phyloP scores from a whole-genome alignment of 75 land plant species.

The Pinus tabuliformis region DNA sequence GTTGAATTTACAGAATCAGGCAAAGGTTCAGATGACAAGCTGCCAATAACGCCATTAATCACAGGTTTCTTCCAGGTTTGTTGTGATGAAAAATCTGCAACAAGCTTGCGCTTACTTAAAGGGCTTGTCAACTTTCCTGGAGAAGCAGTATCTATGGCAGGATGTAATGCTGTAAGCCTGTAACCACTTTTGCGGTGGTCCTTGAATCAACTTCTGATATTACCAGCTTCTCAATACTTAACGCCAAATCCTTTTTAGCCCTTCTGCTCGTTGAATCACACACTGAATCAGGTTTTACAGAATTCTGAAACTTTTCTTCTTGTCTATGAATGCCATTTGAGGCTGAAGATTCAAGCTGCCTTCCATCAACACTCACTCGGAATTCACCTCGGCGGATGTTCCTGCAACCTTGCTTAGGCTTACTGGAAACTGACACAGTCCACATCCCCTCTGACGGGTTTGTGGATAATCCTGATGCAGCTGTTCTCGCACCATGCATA shows the following conservation, averaged over 20 bases:
- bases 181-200: constrained; percentile 30
- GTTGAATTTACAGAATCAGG: constrained; percentile 14
- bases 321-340: constrained; percentile 8
- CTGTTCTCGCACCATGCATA: constrained; percentile 23
- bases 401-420: constrained; percentile 43
- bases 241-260: constrained; percentile 15
- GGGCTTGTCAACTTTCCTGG: too few species aligned
- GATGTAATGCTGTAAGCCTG: constrained; percentile 11
- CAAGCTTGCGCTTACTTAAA: too few species aligned
- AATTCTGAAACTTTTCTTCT: constrained; percentile 21
- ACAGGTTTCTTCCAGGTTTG: constrained; percentile 38
- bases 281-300: background rate
- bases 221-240: constrained; percentile 6
- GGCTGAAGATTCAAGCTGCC: constrained; percentile 9
- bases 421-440: constrained; percentile 14
- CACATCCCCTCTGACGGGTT: constrained; percentile 17
- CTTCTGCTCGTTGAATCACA: constrained; percentile 12
- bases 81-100: constrained; percentile 7
- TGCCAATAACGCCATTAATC: constrained; percentile 21
- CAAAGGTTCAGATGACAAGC: constrained; percentile 8
- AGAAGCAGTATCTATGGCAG: background rate
- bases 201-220: constrained; percentile 13
- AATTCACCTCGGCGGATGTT: constrained; percentile 51
- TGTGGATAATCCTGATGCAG: constrained; percentile 17
- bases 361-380: constrained; percentile 35